Evolutionary conservation across 495 filamentous ascomycete species (phyloP).

Genomic region (Penicillium nucicola): DNA sequence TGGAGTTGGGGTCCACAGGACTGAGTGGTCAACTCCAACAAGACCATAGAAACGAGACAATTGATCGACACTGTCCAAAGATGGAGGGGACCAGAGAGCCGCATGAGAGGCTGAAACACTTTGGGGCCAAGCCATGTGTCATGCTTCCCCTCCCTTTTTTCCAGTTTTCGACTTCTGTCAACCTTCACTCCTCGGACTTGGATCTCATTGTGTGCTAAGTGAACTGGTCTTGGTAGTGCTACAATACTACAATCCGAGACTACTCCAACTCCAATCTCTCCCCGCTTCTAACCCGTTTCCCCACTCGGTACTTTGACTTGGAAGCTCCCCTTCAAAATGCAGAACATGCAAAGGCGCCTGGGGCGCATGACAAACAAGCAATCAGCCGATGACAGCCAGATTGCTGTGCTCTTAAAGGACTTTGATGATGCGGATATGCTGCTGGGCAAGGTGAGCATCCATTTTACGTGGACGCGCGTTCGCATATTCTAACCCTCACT

Average conservation of each 20-base stretch:
- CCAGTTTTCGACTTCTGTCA: constrained; percentile 1
- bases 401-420: constrained; percentile 72
- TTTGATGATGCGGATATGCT: constrained; percentile 82
- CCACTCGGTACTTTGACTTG: not conserved
- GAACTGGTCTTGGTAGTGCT: no score
- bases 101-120: constrained; percentile 27
- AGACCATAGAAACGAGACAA: no score
- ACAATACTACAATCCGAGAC: no score
- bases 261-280: not conserved
- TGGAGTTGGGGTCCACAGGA: no score
- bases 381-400: constrained; percentile 73
- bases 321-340: constrained; percentile 52
- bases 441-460: constrained; percentile 59
- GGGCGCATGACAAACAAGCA: constrained; percentile 63
- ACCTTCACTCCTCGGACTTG: not conserved
- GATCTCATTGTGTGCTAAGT: no score
- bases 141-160: constrained; percentile 4
- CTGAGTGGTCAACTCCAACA: no score
- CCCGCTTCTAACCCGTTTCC: not conserved
- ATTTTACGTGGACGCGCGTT: constrained; percentile 3
- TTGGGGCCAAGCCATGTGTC: constrained; percentile 9
- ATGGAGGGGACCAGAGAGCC: constrained; percentile 15
- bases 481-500: constrained; percentile 5
- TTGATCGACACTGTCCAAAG: constrained; percentile 4
- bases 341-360: constrained; percentile 73